A percentile compares a stretch with the other conserved stretches of the same genome.
Evolutionary conservation across 1,284 basidiomycete genomes (phyloP).

Genomic region (Clitocybe nebularis): DNA sequence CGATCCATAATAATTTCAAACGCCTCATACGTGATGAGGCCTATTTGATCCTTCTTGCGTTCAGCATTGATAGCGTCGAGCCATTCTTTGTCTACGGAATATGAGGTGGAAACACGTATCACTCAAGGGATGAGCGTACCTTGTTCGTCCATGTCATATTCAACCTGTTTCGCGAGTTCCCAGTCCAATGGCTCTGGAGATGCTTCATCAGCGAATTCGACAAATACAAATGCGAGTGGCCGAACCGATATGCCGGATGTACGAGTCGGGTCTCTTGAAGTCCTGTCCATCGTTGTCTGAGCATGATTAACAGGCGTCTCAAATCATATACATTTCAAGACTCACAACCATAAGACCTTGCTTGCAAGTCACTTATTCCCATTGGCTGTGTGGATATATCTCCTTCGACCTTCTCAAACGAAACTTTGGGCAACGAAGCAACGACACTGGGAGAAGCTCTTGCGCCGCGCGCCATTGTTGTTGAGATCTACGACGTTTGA

Average conservation of each 20-base stretch:
- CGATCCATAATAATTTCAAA: conserved; percentile 98
- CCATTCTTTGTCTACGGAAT: conserved; percentile 85
- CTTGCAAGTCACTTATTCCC: conserved; percentile 51
- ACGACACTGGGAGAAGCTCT: conserved; percentile 24
- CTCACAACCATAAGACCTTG: conserved; percentile 60
- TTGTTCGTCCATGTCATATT: conserved; percentile 99
- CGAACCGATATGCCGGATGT: conserved; percentile 87
- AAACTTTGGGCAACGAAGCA: conserved; percentile 51
- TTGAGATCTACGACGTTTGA: no score
- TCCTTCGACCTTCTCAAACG: conserved; percentile 57
- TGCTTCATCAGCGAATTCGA: conserved; percentile 7
- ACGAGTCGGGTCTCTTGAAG: conserved; percentile 78
- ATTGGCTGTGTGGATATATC: conserved; percentile 50
- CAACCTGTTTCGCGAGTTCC: conserved; percentile 90
- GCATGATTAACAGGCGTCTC: conserved; percentile 10
- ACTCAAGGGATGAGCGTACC: conserved; percentile 41
- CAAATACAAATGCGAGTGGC: conserved; percentile 3
- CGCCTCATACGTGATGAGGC: conserved; percentile 76
- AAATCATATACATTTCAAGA: conserved; percentile 10
- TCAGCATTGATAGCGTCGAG: conserved; percentile 84
- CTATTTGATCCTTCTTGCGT: conserved; percentile 74
- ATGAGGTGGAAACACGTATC: not conserved
- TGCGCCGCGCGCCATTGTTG: conserved; percentile 22
- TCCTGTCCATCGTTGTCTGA: conserved; percentile 79
- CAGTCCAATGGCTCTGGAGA: conserved; percentile 84